Evolutionary conservation across 2,329 filamentous ascomycete species (phyloP), one percentile per base, ranked within the genome.

Genomic region (Fusarium sp.): DNA sequence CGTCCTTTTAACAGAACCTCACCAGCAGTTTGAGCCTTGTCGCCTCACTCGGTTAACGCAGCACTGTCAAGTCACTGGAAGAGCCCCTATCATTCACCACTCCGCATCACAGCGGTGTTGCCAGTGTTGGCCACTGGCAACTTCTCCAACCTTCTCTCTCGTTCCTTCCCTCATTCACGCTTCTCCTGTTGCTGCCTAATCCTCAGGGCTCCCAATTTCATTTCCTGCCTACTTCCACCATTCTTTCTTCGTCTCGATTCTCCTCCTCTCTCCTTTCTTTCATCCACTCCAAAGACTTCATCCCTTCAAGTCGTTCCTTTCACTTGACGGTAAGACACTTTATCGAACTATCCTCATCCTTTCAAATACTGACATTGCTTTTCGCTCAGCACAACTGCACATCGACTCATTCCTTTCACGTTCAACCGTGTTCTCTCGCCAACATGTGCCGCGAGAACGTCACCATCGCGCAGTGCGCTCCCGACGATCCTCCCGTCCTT

Each of bases 401-500:
- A 35, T 32, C 13, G 13, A 11, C 6, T 50, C n/a, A 15, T 14
- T 22, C 32, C 7, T 47, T 23, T 22, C 19, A 3, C 37, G 7
- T 11, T 9, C 17, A 17, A 1, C 6, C 22, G 23, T 7, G 23
- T 23, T 35, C 1, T 4, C 2, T 27, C n/a, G 4, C 15, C 56
- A 55, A 39, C 1, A 76, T 76, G 75, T 76, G 75, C 39, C 10
- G 51, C 0, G 73, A 75, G 13, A 35, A 13, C 0, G 50, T 74
- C 20, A 53, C 65, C 41, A 56, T 75, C 19, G 74, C 74, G 0
- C 49, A 68, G 13, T 76, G 75, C 47, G 71, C 71, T 0, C 71
- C 71, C 0, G 2, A 45, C 3, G 46, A 45, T 2, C 13, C 57
- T 0, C 64, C 67, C 0, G 14, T 25, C 0, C 48, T 70, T 1